A percentile compares a stretch with the other conserved stretches of the same genome.
Conservation (phyloP, 768 basidiomycete genomes). For the Xerocomus spinulosus region DNA sequence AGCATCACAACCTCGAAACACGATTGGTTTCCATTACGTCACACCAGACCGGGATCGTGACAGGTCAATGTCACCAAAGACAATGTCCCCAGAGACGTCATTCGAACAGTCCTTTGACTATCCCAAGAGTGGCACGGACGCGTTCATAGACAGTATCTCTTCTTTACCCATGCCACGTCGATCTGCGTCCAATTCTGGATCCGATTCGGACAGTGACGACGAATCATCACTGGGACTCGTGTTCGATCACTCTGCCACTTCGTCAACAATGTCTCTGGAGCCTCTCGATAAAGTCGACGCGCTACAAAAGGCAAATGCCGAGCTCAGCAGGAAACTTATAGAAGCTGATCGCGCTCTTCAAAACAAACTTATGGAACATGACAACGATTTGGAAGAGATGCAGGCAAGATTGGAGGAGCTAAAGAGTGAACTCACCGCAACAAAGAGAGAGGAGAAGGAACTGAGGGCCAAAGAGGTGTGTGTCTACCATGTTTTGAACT, state of each 20-base stretch:
- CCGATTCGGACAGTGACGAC: slow-evolving; percentile 49
- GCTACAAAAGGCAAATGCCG: slow-evolving; percentile 66
- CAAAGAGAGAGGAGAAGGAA: slow-evolving; percentile 92
- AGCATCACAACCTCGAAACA: slow-evolving; percentile 43
- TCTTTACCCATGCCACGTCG: slow-evolving; percentile 55
- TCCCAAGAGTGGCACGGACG: slow-evolving; percentile 31
- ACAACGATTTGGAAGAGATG: slow-evolving; percentile 78
- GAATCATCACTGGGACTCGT: slow-evolving; percentile 52
- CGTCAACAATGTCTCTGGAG: slow-evolving; percentile 68
- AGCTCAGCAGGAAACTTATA: slow-evolving; percentile 67
- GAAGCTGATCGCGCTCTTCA: slow-evolving; percentile 71
- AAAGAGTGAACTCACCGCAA: slow-evolving; percentile 66
- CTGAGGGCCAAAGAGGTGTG: slow-evolving; percentile 77
- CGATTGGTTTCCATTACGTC: slow-evolving; percentile 39
- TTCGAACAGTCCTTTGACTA: slow-evolving; percentile 37
- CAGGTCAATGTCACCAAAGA: slow-evolving; percentile 22
- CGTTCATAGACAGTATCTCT: slow-evolving; percentile 45
- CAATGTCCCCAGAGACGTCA: slow-evolving; percentile 35
- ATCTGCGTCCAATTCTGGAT: slow-evolving; percentile 38
- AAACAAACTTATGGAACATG: slow-evolving; percentile 68
- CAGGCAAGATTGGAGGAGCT: slow-evolving; percentile 75
- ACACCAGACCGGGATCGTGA: slow-evolving; percentile 38
- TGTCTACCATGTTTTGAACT: slow-evolving; percentile 12
- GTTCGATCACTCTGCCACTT: slow-evolving; percentile 51
- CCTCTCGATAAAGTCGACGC: slow-evolving; percentile 70